phyloP scores from a whole-genome alignment of 2,329 filamentous ascomycete species.

The Ilyonectria destructans region DNA sequence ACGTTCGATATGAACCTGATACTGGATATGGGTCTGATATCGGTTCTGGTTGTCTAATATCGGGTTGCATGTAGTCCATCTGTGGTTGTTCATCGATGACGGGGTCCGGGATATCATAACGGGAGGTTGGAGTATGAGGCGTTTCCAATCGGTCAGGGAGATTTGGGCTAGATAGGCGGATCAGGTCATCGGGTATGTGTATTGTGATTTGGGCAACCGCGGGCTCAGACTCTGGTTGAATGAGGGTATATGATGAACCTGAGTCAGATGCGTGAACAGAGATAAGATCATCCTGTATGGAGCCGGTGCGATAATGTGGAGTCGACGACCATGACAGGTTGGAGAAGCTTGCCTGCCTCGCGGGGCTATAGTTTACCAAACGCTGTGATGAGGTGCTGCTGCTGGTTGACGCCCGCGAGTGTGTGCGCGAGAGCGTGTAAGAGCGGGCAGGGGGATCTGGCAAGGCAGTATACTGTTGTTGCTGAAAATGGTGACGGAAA shows the following conservation, averaged over 20 bases:
- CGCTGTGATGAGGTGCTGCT: conserved; percentile 43
- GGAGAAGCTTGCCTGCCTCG: conserved; percentile 42
- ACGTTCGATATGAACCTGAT: conserved; percentile 10
- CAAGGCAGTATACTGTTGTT: conserved; percentile 34
- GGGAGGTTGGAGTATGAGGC: conserved; percentile 41
- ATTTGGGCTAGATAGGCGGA: conserved; percentile 47
- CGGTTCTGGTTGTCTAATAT: conserved; percentile 8
- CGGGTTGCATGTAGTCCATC: background rate
- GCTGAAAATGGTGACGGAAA: conserved; percentile 45
- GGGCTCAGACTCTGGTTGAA: conserved; percentile 34
- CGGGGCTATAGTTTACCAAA: conserved; percentile 36
- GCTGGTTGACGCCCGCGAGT: conserved; percentile 42
- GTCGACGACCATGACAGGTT: conserved; percentile 40
- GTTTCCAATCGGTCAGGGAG: conserved; percentile 47
- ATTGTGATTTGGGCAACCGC: conserved; percentile 32
- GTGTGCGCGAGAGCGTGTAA: conserved; percentile 45
- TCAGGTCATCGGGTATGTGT: conserved; percentile 39
- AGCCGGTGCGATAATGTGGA: conserved; percentile 33
- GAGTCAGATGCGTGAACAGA: conserved; percentile 16
- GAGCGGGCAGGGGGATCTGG: conserved; percentile 42
- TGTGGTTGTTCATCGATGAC: conserved; percentile 12
- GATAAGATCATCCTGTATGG: conserved; percentile 20
- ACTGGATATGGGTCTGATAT: background rate
- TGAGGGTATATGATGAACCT: conserved; percentile 42
- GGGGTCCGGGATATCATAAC: conserved; percentile 28